A percentile compares a stretch with the other conserved stretches of the same genome.
phyloP scores from a whole-genome alignment of 2,329 filamentous ascomycete species.

The Stagonosporopsis cucurbitacearum region DNA sequence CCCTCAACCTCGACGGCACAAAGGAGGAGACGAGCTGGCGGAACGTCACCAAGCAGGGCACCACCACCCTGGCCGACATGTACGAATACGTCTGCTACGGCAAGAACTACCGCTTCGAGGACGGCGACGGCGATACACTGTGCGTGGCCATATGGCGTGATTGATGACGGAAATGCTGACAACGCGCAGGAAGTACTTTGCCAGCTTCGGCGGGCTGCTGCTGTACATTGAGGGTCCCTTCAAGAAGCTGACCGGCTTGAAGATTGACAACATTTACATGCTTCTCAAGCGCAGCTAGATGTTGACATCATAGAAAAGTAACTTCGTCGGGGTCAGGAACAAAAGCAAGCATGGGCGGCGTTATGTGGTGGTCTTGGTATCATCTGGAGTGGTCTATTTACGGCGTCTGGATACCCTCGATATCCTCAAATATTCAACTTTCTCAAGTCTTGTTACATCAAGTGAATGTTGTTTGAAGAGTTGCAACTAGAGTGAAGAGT shows the following conservation, averaged over 20 bases:
- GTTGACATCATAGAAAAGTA: neutral
- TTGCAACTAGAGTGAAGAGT: too few relatives aligned
- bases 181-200: conserved; percentile 78
- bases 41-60: conserved; percentile 57
- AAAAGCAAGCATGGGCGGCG: conserved; percentile 45
- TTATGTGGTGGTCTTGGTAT: conserved; percentile 38
- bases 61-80: conserved; percentile 70
- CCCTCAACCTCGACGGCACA: conserved; percentile 80
- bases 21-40: conserved; percentile 73
- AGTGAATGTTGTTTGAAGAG: too few relatives aligned
- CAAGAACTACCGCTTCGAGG: conserved; percentile 88
- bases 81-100: conserved; percentile 89
- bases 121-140: conserved; percentile 84
- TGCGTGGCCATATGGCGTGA: conserved; percentile 58
- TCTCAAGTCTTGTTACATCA: too few relatives aligned
- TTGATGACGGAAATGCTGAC: conserved; percentile 32
- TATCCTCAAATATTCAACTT: conserved; percentile 18
- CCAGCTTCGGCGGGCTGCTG: conserved; percentile 91
- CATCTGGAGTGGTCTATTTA: conserved; percentile 40
- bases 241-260: conserved; percentile 89
- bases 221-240: conserved; percentile 92
- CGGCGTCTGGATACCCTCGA: conserved; percentile 43
- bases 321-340: conserved; percentile 8
- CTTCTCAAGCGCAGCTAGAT: conserved; percentile 80
- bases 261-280: conserved; percentile 93